Evolutionary conservation across 169 alveolate species (phyloP), one percentile per base, ranked within the genome.

Genomic region (Eimeria falciformis): DNA sequence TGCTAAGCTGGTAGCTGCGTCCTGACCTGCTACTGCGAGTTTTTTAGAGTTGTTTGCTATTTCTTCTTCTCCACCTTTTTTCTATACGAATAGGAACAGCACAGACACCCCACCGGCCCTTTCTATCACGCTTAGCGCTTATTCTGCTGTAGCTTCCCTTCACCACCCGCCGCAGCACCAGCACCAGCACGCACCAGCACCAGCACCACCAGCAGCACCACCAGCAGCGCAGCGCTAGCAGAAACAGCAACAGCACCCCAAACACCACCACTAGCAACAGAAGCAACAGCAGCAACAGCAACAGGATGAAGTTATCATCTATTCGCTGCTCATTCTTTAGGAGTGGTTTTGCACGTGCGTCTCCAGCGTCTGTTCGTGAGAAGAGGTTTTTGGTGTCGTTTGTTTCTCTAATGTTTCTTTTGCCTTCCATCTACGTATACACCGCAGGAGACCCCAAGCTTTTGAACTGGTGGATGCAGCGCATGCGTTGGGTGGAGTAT

Each of bases 401-500:
- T 43, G 83, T 71, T 7, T 71, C 83, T 7, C 25, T 71, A 27
- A 71, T 71, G 83, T 71, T 71, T 43, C 23, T 71, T 29, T 56
- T 71, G 83, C 83, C 83, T 18, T 37, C 83, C 4, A 5, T 71
- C 4, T 71, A 71, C 25, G 33, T 71, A 0, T 71, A 71, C 50
- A 29, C 83, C 7, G 83, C 83, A 3, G 83, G 83, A 5, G 40
- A 43, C 56, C 83, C 83, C 27, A 0, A 18, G 27, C 83, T 71
- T 53, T 56, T 71, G 56, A 53, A 71, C 58, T 37, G 50, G 33
- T 33, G 58, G 58, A 71, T 71, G 83, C 58, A 71, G 58, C 83
- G 83, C 83, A 18, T 71, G 7, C 83, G 83, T 25, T 71, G 83
- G 83, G 83, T 71, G 9, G 83, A 71, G 6, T 53, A 37, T 0